Conservation (phyloP, 2,329 filamentous ascomycete genomes). For the Alternaria viburni region DNA sequence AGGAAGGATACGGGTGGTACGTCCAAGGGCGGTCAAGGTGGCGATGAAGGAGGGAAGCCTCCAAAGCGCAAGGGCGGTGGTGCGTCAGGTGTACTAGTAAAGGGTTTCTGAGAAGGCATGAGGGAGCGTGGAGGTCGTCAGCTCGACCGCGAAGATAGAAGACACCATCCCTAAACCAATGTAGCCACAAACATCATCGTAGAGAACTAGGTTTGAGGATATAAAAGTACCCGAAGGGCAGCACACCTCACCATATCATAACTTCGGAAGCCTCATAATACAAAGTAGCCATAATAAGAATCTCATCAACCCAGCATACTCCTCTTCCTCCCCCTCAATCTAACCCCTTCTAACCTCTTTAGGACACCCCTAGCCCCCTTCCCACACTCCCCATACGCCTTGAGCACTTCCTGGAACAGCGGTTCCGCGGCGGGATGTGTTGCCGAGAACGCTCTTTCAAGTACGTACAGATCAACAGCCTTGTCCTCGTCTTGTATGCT, state of each 20-base stretch:
- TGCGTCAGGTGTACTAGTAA: too few species aligned
- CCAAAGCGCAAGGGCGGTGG: too few species aligned
- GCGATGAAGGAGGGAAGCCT: too few species aligned
- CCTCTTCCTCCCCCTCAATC: conserved; percentile 91
- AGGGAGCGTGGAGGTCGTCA: not conserved
- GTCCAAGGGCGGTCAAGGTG: too few species aligned
- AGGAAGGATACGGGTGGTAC: not conserved
- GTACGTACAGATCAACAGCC: conserved; percentile 93
- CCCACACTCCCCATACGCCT: conserved; percentile 73
- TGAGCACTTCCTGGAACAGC: conserved; percentile 75
- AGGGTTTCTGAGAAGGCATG: not conserved
- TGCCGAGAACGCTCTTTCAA: conserved; percentile 92
- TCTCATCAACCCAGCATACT: conserved; percentile 83
- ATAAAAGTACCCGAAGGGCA: not conserved
- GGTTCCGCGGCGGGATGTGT: conserved; percentile 87
- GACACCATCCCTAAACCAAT: not conserved
- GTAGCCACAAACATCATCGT: not conserved
- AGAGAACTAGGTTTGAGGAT: not conserved
- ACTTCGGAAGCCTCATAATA: not conserved
- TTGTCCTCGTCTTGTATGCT: conserved; percentile 86
- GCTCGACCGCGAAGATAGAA: not conserved
- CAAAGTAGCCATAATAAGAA: not conserved
- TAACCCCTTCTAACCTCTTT: conserved; percentile 86
- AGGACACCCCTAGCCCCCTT: conserved; percentile 78
- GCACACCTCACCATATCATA: not conserved